Conservation (phyloP, 257 asterid species). For the Scutellaria baicalensis region DNA sequence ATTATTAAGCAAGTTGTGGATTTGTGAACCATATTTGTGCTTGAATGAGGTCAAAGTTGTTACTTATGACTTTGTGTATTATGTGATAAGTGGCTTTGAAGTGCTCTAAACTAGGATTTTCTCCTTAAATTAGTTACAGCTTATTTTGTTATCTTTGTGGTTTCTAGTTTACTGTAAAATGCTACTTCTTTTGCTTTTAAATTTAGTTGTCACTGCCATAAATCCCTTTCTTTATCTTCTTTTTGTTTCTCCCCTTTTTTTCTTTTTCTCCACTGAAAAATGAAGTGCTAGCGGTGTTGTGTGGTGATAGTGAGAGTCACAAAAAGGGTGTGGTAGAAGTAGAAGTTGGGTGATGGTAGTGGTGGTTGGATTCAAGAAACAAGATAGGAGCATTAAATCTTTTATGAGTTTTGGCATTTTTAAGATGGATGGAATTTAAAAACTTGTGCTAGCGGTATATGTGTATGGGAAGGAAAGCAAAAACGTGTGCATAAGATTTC, state of each 20-base stretch:
- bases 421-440: no score
- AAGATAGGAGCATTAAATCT: no score
- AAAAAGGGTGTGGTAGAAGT: no score
- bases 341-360: no score
- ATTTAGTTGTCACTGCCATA: slow-evolving; percentile 9
- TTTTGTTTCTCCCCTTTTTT: no score
- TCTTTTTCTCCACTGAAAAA: no score
- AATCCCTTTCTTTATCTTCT: no score
- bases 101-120: slow-evolving; percentile 23
- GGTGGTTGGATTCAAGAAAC: no score
- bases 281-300: no score
- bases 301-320: no score
- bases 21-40: slow-evolving; percentile 51
- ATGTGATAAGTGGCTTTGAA: slow-evolving; percentile 39
- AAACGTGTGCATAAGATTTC: slow-evolving; percentile 22
- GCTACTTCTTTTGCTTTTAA: background rate
- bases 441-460: background rate
- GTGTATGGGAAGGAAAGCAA: slow-evolving; percentile 9
- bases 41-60: slow-evolving; percentile 45
- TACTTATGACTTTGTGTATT: slow-evolving; percentile 57
- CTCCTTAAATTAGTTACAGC: slow-evolving; percentile 1
- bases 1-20: slow-evolving; percentile 76
- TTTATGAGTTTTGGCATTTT: no score
- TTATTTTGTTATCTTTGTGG: background rate
- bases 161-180: slow-evolving; percentile 10